Percentiles rank a stretch among this genome's conserved stretches.
Evolutionary conservation across 805 yeast genomes (phyloP).

Genomic region (Spathaspora passalidarum): DNA sequence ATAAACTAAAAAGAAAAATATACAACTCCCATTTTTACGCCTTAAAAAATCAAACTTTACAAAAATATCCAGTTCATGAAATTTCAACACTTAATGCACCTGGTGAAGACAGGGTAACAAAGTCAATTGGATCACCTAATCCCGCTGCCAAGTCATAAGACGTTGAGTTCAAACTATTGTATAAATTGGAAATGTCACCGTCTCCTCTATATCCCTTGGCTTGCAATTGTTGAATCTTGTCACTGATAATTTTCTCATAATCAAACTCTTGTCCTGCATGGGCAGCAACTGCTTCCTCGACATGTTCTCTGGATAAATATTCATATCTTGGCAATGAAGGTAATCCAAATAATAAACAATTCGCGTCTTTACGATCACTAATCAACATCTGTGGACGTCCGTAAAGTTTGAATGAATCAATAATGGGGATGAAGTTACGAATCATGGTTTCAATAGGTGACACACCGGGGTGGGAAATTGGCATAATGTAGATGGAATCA

Average conservation of each 20-base stretch:
- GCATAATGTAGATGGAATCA: constrained; percentile 60
- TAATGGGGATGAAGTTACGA: constrained; percentile 62
- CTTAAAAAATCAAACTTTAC: too few relatives aligned
- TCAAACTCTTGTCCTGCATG: constrained; percentile 16
- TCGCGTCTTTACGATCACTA: constrained; percentile 65
- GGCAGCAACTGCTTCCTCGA: constrained; percentile 8
- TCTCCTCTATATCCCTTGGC: constrained; percentile 26
- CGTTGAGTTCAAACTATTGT: constrained; percentile 16
- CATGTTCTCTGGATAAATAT: constrained; percentile 41
- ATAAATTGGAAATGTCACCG: constrained; percentile 35
- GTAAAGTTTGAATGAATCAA: constrained; percentile 67
- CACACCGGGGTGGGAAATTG: constrained; percentile 71
- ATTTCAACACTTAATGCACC: neutral
- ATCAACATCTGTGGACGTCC: constrained; percentile 74
- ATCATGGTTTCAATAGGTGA: constrained; percentile 71
- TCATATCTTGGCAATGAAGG: constrained; percentile 72
- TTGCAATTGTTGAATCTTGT: constrained; percentile 5
- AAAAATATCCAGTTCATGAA: too few relatives aligned
- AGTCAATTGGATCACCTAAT: constrained; percentile 7
- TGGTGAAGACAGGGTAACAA: neutral
- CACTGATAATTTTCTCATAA: constrained; percentile 1
- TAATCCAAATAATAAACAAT: constrained; percentile 68
- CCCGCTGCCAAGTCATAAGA: constrained; percentile 1
- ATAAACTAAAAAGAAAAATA: too few relatives aligned
- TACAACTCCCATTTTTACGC: too few relatives aligned